Percentiles rank a stretch among this genome's conserved stretches.
phyloP scores from a whole-genome alignment of 129 eudicot species.

The Tagetes erecta region DNA sequence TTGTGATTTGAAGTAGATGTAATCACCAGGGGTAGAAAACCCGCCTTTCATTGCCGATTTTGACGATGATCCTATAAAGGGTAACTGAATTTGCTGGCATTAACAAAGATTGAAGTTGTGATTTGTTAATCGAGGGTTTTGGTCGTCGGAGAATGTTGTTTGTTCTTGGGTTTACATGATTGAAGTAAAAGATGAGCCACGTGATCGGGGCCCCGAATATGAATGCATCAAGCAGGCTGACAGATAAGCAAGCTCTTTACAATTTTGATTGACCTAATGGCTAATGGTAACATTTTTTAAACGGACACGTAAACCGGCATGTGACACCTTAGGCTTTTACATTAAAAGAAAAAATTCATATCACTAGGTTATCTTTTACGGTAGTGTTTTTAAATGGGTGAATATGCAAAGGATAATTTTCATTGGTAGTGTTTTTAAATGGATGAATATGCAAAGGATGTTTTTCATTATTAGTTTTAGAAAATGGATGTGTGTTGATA shows the following conservation, averaged over 20 bases:
- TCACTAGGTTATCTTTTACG: too few species aligned
- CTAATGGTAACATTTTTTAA: too few species aligned
- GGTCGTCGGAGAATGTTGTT: not conserved
- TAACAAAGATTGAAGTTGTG: conserved; percentile 4
- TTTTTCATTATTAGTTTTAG: too few species aligned
- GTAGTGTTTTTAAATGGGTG: too few species aligned
- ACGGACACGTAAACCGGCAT: too few species aligned
- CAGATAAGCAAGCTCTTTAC: conserved; percentile 10
- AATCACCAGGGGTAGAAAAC: conserved; percentile 93
- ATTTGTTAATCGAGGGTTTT: conserved; percentile 20
- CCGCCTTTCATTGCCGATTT: conserved; percentile 66
- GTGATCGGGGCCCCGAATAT: conserved; percentile 41
- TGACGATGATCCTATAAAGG: conserved; percentile 5
- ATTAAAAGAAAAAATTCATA: too few species aligned
- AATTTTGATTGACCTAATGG: too few species aligned
- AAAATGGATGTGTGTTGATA: too few species aligned
- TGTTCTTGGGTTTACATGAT: conserved; percentile 20
- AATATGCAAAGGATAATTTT: too few species aligned
- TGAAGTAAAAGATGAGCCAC: conserved; percentile 31
- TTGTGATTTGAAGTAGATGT: conserved; percentile 96
- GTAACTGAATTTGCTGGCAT: conserved; percentile 22
- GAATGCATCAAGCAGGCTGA: conserved; percentile 19
- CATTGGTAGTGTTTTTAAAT: too few species aligned
- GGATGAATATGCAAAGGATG: too few species aligned
- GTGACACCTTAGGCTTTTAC: too few species aligned